phyloP scores from a whole-genome alignment of 352 stramenopile species.

The Globisporangium splendens region DNA sequence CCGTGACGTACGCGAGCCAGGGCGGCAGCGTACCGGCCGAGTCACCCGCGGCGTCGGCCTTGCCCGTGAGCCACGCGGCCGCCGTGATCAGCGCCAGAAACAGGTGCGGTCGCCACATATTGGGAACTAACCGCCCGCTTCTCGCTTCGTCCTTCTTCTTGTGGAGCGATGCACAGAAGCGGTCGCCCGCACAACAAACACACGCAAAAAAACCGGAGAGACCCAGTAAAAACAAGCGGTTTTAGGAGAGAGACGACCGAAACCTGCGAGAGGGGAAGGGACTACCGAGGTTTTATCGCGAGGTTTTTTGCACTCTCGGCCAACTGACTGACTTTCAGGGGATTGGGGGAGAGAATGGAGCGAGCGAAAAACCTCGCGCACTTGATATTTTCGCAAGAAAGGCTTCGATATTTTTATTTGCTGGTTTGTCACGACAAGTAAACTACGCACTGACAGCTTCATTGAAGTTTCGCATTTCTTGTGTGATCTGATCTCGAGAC shows the following conservation, averaged over 20 bases:
- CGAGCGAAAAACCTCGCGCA: slow-evolving; percentile 1
- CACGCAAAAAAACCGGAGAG: neutral
- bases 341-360: neutral
- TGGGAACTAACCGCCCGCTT: neutral
- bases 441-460: no score
- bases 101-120: slow-evolving; percentile 19
- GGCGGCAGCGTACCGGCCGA: slow-evolving; percentile 48
- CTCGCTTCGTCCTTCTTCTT: slow-evolving; percentile 1
- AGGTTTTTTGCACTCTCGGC: neutral
- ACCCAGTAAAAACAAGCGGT: neutral
- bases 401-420: neutral
- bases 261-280: slow-evolving; percentile 5
- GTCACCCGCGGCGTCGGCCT: slow-evolving; percentile 23
- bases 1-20: slow-evolving; percentile 84
- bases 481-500: no score
- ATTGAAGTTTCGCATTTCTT: no score
- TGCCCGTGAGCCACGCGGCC: slow-evolving; percentile 18
- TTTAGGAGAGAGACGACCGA: slow-evolving; percentile 3
- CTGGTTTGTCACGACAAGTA: no score
- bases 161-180: neutral
- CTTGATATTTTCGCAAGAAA: slow-evolving; percentile 1
- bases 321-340: neutral
- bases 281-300: neutral
- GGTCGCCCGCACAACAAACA: neutral
- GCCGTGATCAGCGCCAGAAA: slow-evolving; percentile 36